phyloP scores from a whole-genome alignment of 148 eudicot species.

The Cornus kousa region DNA sequence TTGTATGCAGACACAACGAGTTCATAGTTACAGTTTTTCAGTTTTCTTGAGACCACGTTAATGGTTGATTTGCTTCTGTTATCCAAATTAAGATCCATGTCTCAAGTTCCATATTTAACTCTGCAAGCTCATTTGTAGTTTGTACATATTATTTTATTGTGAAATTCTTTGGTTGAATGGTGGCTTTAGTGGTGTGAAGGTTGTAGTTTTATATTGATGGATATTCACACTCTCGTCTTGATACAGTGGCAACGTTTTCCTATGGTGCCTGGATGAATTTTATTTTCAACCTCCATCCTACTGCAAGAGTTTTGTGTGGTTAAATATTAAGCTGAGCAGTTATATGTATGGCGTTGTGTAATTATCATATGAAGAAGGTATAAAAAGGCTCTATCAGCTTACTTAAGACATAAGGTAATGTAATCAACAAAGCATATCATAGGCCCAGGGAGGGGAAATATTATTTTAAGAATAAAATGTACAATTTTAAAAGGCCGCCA shows the following conservation, averaged over 20 bases:
- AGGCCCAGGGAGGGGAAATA: neutral
- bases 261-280: neutral
- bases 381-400: neutral
- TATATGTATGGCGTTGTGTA: neutral
- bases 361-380: neutral
- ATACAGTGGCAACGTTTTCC: neutral
- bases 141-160: neutral
- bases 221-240: neutral
- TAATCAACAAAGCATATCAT: neutral
- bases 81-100: neutral
- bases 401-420: neutral
- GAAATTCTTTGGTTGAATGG: neutral
- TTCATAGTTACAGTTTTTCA: neutral
- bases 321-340: neutral
- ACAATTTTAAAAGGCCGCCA: neutral
- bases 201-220: conserved; percentile 1
- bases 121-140: neutral
- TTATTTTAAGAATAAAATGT: no score
- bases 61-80: neutral
- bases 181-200: neutral
- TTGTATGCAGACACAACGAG: neutral
- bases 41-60: neutral
- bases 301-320: neutral
- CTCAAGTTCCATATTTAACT: neutral
- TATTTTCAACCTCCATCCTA: neutral